Base-by-base conservation (phyloP, 306 rosid genomes). In the Trifolium repens region DNA sequence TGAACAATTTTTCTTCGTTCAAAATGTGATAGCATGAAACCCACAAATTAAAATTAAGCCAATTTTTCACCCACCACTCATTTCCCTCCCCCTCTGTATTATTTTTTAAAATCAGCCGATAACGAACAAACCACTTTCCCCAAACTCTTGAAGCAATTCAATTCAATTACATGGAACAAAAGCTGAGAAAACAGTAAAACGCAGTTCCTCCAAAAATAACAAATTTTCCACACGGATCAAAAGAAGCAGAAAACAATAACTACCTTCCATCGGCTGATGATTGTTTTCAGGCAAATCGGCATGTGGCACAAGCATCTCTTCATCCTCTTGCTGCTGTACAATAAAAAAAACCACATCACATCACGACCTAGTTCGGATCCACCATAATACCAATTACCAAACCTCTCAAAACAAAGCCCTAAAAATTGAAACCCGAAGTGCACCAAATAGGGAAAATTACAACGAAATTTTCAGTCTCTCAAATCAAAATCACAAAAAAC, bases 231-330 rank as follows among this genome's bases (percentile, higher is more conserved):
- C 12, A 62, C 77, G 65, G 87, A 85, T 84, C 86, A 80, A 67
- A 53, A 64, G 34, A 71, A 70, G 60, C 22, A 55, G 3, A 49
- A 52, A 57, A 54, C 57, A 79, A 39, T 24, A 80, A 63, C 34
- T 69, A 81, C 97, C 97, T 61, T 91, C 97, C 97, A 89, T 89
- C 26, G 92, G 90, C 58, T 91, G 94, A 74, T 89, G 94, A 86
- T 89, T 87, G 79, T 89, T 89, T 81, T 89, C 94, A 0, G 91
- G 82, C 84, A 89, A 87, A 87, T 91, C 97, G 3, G 97, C 80
- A 67, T 86, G 94, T 26, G 94, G 97, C 43, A 91, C 92, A 65
- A 91, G 97, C 91, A 87, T 87, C 86, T 89, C 94, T 72, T 91
- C 94, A 34, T 91, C 97, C 88, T 91, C 96, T 71, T 85, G 93